A percentile compares a stretch with the other conserved stretches of the same genome.
These are phyloP conservation scores for Cylindrodendrum hubeiense DNA, from an alignment of 2,329 filamentous ascomycete genomes.

Conservation along the genomic window DNA sequence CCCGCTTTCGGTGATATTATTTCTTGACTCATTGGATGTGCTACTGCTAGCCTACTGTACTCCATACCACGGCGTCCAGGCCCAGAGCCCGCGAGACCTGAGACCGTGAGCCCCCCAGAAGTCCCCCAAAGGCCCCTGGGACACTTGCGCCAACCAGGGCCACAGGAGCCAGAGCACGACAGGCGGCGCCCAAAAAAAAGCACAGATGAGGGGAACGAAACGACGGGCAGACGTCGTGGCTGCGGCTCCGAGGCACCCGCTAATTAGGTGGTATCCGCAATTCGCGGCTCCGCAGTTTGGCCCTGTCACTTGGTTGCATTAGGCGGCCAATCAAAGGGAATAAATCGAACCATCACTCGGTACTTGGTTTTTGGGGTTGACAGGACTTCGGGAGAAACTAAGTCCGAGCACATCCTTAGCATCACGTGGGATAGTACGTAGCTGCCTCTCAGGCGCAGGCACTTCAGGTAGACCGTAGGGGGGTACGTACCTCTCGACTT, in stretches of 20 bases:
- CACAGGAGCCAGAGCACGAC: not conserved
- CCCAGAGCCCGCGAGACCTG: not conserved
- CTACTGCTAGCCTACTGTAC: not conserved
- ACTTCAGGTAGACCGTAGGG: too few relatives aligned
- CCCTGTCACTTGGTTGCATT: constrained; percentile 9
- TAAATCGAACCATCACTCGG: constrained; percentile 6
- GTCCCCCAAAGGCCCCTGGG: not conserved
- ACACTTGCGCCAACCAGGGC: not conserved
- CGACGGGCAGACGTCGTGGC: constrained; percentile 36
- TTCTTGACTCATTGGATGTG: not conserved
- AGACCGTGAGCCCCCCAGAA: not conserved
- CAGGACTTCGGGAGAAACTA: constrained; percentile 9
- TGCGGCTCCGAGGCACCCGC: constrained; percentile 41
- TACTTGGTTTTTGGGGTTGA: constrained; percentile 8
- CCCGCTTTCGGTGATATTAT: not conserved
- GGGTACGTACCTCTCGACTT: constrained; percentile 15
- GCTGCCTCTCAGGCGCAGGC: not conserved
- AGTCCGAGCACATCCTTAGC: constrained; percentile 6
- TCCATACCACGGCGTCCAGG: not conserved
- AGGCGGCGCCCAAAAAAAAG: not conserved
- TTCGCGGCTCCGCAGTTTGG: constrained; percentile 44
- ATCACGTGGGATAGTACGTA: not conserved
- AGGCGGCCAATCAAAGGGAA: constrained; percentile 7
- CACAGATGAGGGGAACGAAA: constrained; percentile 18
- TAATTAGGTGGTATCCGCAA: constrained; percentile 34